Percentiles rank a stretch among this genome's conserved stretches.
phyloP scores from a whole-genome alignment of 225 moss, liverwort and hornwort species.

The Anthoceros angustus region DNA sequence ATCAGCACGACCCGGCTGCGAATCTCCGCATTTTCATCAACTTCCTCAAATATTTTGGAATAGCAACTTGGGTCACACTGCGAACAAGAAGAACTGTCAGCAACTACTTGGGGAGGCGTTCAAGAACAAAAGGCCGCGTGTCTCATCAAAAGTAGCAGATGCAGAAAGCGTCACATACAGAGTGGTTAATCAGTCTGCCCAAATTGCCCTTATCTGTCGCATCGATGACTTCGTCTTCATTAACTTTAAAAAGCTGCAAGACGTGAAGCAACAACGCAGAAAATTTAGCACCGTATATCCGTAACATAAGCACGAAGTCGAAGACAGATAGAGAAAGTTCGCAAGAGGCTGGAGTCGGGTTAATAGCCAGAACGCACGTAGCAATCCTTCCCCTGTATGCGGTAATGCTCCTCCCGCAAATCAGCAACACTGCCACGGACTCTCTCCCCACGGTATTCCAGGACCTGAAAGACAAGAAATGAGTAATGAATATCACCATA shows the following conservation, averaged over 20 bases:
- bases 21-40: conserved; percentile 56
- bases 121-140: background rate
- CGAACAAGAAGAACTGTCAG: background rate
- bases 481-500: background rate
- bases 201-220: conserved; percentile 98
- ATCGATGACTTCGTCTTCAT: conserved; percentile 94
- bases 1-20: conserved; percentile 90
- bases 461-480: conserved; percentile 35
- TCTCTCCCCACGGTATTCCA: conserved; percentile 96
- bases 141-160: background rate
- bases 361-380: conserved; percentile 42
- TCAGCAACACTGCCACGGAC: conserved; percentile 91
- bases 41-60: conserved; percentile 89
- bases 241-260: conserved; percentile 88
- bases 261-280: background rate
- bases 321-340: background rate
- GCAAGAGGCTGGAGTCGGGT: background rate
- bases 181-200: conserved; percentile 98
- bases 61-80: conserved; percentile 97
- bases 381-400: conserved; percentile 87
- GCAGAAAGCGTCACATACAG: conserved; percentile 35
- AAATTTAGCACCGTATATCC: background rate
- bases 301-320: background rate
- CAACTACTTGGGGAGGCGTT: background rate
- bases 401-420: conserved; percentile 76